These are phyloP conservation scores for Hygrophila difformis DNA, from an alignment of 257 asterid genomes.

Conservation along the genomic window DNA sequence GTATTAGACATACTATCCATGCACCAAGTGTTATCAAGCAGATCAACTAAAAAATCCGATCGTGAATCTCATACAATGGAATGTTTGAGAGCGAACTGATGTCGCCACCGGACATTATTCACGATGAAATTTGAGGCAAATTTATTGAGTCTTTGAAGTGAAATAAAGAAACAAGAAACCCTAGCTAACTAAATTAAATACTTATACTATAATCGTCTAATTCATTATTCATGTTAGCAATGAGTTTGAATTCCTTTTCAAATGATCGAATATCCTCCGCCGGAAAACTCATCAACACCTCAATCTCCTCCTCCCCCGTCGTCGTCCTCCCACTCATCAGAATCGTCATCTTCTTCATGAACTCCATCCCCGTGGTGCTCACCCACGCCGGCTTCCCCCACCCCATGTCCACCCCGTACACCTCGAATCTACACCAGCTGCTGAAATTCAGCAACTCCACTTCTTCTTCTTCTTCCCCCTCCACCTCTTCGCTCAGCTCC, in stretches of 20 bases:
- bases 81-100: too few relatives aligned
- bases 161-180: too few relatives aligned
- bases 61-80: too few relatives aligned
- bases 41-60: too few relatives aligned
- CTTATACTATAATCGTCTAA: too few relatives aligned
- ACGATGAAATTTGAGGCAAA: too few relatives aligned
- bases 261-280: neutral
- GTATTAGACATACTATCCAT: too few relatives aligned
- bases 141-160: too few relatives aligned
- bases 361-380: slow-evolving; percentile 20
- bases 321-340: slow-evolving; percentile 25
- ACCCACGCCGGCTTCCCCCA: slow-evolving; percentile 42
- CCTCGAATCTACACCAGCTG: slow-evolving; percentile 43
- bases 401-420: slow-evolving; percentile 40
- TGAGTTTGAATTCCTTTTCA: slow-evolving; percentile 2
- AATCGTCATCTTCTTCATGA: slow-evolving; percentile 22
- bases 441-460: slow-evolving; percentile 29
- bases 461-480: slow-evolving; percentile 15
- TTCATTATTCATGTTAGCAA: neutral
- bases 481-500: neutral
- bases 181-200: too few relatives aligned
- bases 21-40: too few relatives aligned
- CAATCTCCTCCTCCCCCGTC: slow-evolving; percentile 44
- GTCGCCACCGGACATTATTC: too few relatives aligned
- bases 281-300: slow-evolving; percentile 34